A percentile compares a stretch with the other conserved stretches of the same genome.
These are phyloP conservation scores for Annulohypoxylon stygium DNA, from an alignment of 495 filamentous ascomycete species.

Conservation along the genomic window DNA sequence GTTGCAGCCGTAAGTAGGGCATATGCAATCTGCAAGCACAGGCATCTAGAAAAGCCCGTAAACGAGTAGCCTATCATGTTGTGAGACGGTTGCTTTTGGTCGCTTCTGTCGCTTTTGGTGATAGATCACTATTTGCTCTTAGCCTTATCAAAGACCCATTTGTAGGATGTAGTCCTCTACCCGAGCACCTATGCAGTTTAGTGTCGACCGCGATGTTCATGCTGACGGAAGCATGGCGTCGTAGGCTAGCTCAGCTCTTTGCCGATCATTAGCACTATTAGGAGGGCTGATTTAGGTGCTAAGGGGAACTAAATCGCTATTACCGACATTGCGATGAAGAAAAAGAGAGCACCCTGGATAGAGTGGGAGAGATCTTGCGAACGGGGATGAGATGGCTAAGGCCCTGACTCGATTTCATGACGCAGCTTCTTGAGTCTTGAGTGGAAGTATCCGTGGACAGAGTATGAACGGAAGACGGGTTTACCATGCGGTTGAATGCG, in stretches of 20 bases:
- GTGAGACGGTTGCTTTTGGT: not conserved
- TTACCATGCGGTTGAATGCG: conserved; percentile 18
- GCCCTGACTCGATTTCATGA: conserved; percentile 10
- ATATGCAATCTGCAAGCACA: conserved; percentile 28
- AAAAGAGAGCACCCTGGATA: conserved; percentile 6
- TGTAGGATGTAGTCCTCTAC: too few relatives aligned
- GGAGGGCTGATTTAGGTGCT: conserved; percentile 21
- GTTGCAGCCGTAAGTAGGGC: not conserved
- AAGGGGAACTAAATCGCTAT: conserved; percentile 5
- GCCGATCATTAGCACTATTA: conserved; percentile 33
- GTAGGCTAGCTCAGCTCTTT: conserved; percentile 35
- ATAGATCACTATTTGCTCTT: not conserved
- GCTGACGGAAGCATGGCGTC: conserved; percentile 32
- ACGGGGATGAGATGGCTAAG: not conserved
- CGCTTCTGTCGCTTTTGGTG: not conserved
- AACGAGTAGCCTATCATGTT: conserved; percentile 17
- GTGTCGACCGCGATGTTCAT: conserved; percentile 9
- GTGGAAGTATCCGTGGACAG: not conserved
- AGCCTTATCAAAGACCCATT: conserved; percentile 21
- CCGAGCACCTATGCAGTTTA: not conserved
- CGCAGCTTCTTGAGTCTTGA: not conserved
- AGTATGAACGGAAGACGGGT: not conserved
- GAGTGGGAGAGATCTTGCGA: not conserved
- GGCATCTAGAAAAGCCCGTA: not conserved
- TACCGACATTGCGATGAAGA: not conserved